These are phyloP conservation scores for Fusarium concolor DNA, from an alignment of 2,329 filamentous ascomycete genomes.

Conservation along the genomic window DNA sequence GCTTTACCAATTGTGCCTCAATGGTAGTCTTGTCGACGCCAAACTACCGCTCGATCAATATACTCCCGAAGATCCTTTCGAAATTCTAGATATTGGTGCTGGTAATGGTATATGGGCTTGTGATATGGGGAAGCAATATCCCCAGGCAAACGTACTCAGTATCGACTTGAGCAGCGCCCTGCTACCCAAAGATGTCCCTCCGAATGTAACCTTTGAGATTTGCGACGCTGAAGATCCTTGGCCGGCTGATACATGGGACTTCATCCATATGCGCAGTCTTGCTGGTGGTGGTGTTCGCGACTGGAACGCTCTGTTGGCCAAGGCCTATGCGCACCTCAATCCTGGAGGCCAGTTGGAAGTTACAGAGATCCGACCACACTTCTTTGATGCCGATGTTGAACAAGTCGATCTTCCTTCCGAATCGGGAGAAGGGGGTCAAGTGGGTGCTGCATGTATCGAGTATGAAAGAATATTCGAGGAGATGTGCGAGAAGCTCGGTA, in stretches of 20 bases:
- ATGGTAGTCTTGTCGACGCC: slow-evolving; percentile 48
- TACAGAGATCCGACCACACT: slow-evolving; percentile 55
- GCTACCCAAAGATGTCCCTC: slow-evolving; percentile 60
- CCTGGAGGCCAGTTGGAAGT: slow-evolving; percentile 60
- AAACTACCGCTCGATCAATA: slow-evolving; percentile 47
- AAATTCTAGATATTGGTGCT: slow-evolving; percentile 57
- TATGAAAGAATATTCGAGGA: slow-evolving; percentile 50
- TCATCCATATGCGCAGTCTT: slow-evolving; percentile 58
- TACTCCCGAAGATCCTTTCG: slow-evolving; percentile 33
- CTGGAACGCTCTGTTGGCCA: slow-evolving; percentile 52
- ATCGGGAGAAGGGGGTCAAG: slow-evolving; percentile 33
- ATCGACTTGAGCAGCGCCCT: slow-evolving; percentile 57
- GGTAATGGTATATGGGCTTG: slow-evolving; percentile 59
- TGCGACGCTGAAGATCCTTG: slow-evolving; percentile 66
- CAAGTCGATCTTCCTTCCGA: slow-evolving; percentile 30
- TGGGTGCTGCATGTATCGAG: slow-evolving; percentile 49
- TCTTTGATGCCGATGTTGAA: slow-evolving; percentile 54
- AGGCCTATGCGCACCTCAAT: slow-evolving; percentile 55
- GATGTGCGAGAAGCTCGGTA: slow-evolving; percentile 45
- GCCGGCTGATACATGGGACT: slow-evolving; percentile 53
- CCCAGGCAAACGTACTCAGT: slow-evolving; percentile 54
- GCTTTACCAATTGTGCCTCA: slow-evolving; percentile 52
- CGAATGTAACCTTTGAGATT: slow-evolving; percentile 69
- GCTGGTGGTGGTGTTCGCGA: slow-evolving; percentile 59
- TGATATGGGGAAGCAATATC: slow-evolving; percentile 56